Conservation (phyloP, 2,329 filamentous ascomycete genomes). For the Exophiala sp. region DNA sequence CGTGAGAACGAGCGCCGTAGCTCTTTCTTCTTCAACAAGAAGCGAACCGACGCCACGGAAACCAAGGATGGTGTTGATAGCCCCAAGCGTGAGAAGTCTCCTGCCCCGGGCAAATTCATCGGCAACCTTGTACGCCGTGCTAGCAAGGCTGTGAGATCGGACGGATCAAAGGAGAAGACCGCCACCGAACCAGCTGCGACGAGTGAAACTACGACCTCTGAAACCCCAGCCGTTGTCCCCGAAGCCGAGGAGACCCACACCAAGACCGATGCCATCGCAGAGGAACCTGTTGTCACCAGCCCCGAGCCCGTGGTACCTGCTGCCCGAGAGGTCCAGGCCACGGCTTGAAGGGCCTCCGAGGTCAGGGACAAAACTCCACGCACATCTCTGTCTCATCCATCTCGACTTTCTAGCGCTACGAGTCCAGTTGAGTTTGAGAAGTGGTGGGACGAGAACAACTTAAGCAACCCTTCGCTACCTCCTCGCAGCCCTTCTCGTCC, state of each 20-base stretch:
- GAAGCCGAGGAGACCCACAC: conserved; percentile 20
- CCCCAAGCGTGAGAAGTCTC: conserved; percentile 41
- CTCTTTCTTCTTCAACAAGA: conserved; percentile 56
- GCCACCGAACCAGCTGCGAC: conserved; percentile 26
- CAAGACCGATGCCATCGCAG: conserved; percentile 21
- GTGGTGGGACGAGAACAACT: conserved; percentile 31
- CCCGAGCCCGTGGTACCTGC: conserved; percentile 14
- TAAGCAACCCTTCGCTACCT: conserved; percentile 21
- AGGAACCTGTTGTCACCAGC: conserved; percentile 11
- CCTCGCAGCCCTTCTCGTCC: conserved; percentile 30
- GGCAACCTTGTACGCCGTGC: conserved; percentile 48
- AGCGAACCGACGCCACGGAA: conserved; percentile 44
- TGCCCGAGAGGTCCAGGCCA: conserved; percentile 28
- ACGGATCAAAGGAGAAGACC: conserved; percentile 32
- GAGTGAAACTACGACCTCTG: conserved; percentile 7
- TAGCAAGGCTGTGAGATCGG: conserved; percentile 46
- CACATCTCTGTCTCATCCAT: conserved; percentile 27
- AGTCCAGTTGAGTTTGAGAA: conserved; percentile 32
- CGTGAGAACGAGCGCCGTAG: conserved; percentile 46
- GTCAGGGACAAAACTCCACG: conserved; percentile 29
- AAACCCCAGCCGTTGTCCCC: conserved; percentile 26
- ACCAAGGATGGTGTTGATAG: conserved; percentile 47
- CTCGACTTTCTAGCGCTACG: conserved; percentile 25
- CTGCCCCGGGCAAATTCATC: conserved; percentile 35
- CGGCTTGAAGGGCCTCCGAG: conserved; percentile 31